Conservation (phyloP, 441 rosid genomes). For the Syzygium malaccense region DNA sequence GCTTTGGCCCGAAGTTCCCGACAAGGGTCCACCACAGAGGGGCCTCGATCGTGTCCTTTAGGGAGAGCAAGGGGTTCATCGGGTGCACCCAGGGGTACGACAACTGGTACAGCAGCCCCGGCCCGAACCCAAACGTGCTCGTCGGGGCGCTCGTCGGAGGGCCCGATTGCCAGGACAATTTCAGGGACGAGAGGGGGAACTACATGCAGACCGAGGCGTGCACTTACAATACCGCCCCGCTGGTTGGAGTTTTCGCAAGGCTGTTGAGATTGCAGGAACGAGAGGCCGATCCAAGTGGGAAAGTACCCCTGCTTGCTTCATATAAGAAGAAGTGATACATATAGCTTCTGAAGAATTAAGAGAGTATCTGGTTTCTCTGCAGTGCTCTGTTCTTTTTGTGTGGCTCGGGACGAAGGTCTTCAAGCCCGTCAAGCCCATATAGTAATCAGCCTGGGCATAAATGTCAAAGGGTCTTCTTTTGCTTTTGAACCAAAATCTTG, state of each 20-base stretch:
- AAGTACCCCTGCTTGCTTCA: constrained; percentile 40
- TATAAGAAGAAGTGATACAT: constrained; percentile 24
- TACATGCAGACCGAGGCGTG: constrained; percentile 94
- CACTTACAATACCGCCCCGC: constrained; percentile 91
- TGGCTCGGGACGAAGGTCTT: constrained; percentile 8
- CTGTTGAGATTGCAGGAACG: constrained; percentile 38
- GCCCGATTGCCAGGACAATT: constrained; percentile 57
- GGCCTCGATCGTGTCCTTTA: constrained; percentile 71
- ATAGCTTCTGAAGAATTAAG: background rate
- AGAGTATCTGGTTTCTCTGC: background rate
- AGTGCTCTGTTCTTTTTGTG: background rate
- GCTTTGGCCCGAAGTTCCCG: constrained; percentile 70
- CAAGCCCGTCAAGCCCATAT: background rate
- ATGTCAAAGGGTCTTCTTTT: background rate
- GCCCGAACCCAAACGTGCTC: constrained; percentile 71
- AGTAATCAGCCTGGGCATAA: background rate
- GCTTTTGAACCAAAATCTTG: background rate
- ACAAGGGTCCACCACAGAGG: constrained; percentile 82
- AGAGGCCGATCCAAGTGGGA: constrained; percentile 10
- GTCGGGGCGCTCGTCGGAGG: constrained; percentile 93
- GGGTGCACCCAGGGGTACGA: constrained; percentile 98
- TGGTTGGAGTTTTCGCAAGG: constrained; percentile 83
- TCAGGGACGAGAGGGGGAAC: constrained; percentile 57
- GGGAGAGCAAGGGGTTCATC: constrained; percentile 73
- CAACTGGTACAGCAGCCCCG: constrained; percentile 56